Percentiles rank a stretch among this genome's conserved stretches.
phyloP scores from a whole-genome alignment of 306 rosid species.

The Prunus padus region DNA sequence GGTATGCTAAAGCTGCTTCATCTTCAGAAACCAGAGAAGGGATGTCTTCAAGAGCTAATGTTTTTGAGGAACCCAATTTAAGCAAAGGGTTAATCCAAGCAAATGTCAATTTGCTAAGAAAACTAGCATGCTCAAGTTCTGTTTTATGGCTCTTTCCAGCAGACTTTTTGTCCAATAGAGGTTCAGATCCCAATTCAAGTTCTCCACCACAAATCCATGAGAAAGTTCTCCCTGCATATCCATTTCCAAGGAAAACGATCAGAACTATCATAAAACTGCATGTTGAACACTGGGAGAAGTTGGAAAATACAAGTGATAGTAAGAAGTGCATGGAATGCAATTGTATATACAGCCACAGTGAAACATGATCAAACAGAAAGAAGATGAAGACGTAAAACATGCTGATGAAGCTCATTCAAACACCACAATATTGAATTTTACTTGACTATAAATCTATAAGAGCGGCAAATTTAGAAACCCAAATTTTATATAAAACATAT shows the following conservation, averaged over 20 bases:
- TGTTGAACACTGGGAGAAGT: neutral
- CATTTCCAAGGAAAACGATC: neutral
- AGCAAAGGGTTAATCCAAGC: constrained; percentile 68
- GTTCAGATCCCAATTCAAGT: constrained; percentile 48
- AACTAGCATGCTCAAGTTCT: constrained; percentile 26
- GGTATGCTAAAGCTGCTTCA: constrained; percentile 46
- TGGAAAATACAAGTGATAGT: neutral
- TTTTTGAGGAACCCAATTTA: constrained; percentile 49
- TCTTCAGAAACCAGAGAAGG: constrained; percentile 66
- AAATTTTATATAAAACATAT: neutral
- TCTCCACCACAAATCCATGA: constrained; percentile 44
- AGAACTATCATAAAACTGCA: neutral
- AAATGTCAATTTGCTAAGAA: constrained; percentile 54
- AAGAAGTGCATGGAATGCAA: neutral
- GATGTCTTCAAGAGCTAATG: constrained; percentile 55
- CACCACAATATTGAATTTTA: neutral
- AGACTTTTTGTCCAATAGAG: constrained; percentile 37
- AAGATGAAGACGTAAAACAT: neutral
- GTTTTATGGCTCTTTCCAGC: constrained; percentile 24
- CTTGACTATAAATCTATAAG: neutral
- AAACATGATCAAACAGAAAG: neutral
- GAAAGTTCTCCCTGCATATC: constrained; percentile 31
- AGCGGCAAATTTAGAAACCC: neutral
- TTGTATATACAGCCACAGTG: neutral
- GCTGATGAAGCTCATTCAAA: neutral